These are phyloP conservation scores for Corchorus capsularis DNA, from an alignment of 345 rosid species.

Conservation along the genomic window DNA sequence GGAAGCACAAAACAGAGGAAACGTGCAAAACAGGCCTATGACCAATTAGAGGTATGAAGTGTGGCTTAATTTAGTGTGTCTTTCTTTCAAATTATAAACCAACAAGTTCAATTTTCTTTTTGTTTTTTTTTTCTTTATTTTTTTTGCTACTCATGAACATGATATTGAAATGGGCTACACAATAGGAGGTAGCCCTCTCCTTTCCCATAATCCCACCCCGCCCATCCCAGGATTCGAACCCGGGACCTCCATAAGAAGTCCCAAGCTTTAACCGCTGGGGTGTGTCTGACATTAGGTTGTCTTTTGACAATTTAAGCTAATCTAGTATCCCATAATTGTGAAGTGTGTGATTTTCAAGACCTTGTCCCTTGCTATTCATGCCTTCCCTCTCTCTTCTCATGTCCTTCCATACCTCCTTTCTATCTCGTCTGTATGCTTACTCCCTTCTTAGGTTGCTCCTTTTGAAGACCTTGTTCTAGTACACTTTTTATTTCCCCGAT, in stretches of 20 bases:
- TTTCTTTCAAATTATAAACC: not conserved
- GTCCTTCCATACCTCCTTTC: no score
- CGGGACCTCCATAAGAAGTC: no score
- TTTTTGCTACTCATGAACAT: no score
- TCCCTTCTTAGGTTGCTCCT: not conserved
- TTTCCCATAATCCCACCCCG: no score
- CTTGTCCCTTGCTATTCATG: not conserved
- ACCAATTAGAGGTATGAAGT: constrained; percentile 60
- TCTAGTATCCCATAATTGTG: not conserved
- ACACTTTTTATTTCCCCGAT: not conserved
- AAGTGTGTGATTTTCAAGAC: not conserved
- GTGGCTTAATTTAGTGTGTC: no score
- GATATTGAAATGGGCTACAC: no score
- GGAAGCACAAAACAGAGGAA: constrained; percentile 83
- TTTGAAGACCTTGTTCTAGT: not conserved
- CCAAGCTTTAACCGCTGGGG: no score
- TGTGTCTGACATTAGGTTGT: no score
- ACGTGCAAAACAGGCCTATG: constrained; percentile 74
- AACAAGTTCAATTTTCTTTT: not conserved
- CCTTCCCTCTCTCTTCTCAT: not conserved
- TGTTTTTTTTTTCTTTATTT: not conserved
- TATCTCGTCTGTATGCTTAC: not conserved
- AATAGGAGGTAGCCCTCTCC: no score
- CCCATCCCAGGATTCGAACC: no score
- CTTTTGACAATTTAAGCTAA: not conserved